These are phyloP conservation scores for Periglandula ipomoeae DNA, from an alignment of 2,329 filamentous ascomycete genomes.

Conservation along the genomic window DNA sequence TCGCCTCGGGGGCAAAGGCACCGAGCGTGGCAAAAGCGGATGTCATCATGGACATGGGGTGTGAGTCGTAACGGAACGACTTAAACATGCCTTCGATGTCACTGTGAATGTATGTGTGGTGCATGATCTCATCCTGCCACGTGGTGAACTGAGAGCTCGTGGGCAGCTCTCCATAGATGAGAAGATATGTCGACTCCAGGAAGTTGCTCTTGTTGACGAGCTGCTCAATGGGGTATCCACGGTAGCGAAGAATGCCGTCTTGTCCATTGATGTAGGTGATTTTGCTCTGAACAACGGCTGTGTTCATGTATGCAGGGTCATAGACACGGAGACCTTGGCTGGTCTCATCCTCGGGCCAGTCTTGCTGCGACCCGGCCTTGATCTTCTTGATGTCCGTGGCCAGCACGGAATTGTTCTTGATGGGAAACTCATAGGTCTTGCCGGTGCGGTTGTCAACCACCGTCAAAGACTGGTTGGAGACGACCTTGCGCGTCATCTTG, in stretches of 20 bases:
- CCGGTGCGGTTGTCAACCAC: constrained; percentile 41
- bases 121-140: constrained; percentile 40
- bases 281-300: constrained; percentile 37
- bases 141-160: constrained; percentile 27
- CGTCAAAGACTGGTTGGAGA: constrained; percentile 25
- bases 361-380: constrained; percentile 24
- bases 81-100: constrained; percentile 42
- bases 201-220: constrained; percentile 39
- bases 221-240: constrained; percentile 43
- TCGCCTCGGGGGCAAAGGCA: constrained; percentile 39
- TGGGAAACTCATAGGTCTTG: constrained; percentile 38
- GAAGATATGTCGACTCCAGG: constrained; percentile 39
- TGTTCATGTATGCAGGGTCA: constrained; percentile 46
- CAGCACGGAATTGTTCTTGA: constrained; percentile 38
- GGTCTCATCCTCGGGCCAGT: constrained; percentile 36
- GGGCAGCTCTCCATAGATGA: constrained; percentile 43
- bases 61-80: constrained; percentile 41
- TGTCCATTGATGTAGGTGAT: constrained; percentile 46
- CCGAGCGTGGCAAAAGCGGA: constrained; percentile 40
- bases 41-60: constrained; percentile 43
- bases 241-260: constrained; percentile 41
- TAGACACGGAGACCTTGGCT: constrained; percentile 39
- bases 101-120: constrained; percentile 40
- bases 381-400: constrained; percentile 45
- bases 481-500: constrained; percentile 8